These are phyloP conservation scores for Colletotrichum musae DNA, from an alignment of 2,329 filamentous ascomycete genomes.

Conservation along the genomic window DNA sequence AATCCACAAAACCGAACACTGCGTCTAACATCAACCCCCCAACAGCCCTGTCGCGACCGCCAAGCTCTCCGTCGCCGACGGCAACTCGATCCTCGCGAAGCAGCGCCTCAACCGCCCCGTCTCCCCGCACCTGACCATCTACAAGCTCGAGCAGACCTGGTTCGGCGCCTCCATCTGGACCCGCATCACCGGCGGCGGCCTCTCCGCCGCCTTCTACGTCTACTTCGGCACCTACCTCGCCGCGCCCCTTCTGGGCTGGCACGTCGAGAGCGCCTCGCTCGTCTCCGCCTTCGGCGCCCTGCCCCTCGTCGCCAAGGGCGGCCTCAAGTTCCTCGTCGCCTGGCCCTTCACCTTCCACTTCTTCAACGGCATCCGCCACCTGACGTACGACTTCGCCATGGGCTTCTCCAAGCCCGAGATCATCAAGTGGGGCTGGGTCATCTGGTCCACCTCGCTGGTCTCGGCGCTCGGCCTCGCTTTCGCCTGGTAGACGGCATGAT, in stretches of 20 bases:
- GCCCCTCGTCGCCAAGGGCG: conserved; percentile 72
- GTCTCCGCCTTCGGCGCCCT: conserved; percentile 73
- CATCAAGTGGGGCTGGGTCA: conserved; percentile 59
- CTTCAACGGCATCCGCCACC: conserved; percentile 69
- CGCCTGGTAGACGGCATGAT: conserved; percentile 55
- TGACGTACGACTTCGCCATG: conserved; percentile 66
- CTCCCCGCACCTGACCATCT: conserved; percentile 88
- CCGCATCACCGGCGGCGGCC: conserved; percentile 84
- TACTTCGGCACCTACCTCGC: conserved; percentile 87
- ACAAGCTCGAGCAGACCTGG: conserved; percentile 90
- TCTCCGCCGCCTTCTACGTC: conserved; percentile 83
- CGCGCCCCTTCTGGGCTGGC: conserved; percentile 79
- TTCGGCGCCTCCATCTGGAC: conserved; percentile 80
- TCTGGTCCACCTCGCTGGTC: conserved; percentile 64
- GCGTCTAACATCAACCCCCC: too few species aligned
- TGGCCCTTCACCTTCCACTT: conserved; percentile 74
- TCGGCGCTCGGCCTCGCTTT: conserved; percentile 63
- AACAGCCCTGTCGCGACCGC: conserved; percentile 69
- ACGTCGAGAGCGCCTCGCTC: conserved; percentile 72
- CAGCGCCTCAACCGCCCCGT: conserved; percentile 88
- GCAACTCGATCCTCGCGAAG: conserved; percentile 77
- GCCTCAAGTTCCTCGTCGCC: conserved; percentile 67
- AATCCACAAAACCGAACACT: too few species aligned
- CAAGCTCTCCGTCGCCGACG: conserved; percentile 68
- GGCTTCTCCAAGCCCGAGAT: conserved; percentile 67